These are phyloP conservation scores for Claviceps purpurea DNA, from an alignment of 2,329 filamentous ascomycete genomes.

Conservation along the genomic window DNA sequence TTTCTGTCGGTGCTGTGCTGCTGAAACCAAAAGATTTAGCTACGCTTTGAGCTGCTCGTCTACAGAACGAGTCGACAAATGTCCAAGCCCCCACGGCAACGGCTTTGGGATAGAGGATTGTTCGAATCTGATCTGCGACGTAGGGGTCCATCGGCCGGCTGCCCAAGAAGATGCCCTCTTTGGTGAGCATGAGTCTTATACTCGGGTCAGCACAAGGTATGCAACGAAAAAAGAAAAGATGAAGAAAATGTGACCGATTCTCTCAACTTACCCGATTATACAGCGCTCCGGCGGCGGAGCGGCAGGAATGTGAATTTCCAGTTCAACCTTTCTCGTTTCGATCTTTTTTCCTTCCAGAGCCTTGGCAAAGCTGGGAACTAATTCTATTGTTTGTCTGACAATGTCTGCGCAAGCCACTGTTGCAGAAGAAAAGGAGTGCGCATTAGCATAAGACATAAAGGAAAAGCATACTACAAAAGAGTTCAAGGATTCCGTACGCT, in stretches of 20 bases:
- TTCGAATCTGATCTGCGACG: slow-evolving; percentile 30
- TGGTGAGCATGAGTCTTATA: slow-evolving; percentile 34
- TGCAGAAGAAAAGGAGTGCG: not conserved
- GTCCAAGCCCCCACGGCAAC: slow-evolving; percentile 37
- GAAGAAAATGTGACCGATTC: not conserved
- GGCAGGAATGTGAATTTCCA: slow-evolving; percentile 47
- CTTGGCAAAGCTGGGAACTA: slow-evolving; percentile 26
- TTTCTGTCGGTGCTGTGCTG: slow-evolving; percentile 12
- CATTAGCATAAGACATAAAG: not conserved
- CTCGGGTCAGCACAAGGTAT: slow-evolving; percentile 2
- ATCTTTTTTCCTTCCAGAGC: slow-evolving; percentile 33
- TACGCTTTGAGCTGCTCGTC: slow-evolving; percentile 30
- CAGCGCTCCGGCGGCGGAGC: slow-evolving; percentile 45
- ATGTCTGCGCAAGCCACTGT: slow-evolving; percentile 20
- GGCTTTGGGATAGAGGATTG: slow-evolving; percentile 40
- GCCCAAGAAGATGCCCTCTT: slow-evolving; percentile 34
- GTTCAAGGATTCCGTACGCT: slow-evolving; percentile 21
- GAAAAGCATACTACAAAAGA: not conserved
- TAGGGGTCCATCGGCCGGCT: slow-evolving; percentile 34
- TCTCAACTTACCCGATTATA: slow-evolving; percentile 40
- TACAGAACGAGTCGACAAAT: slow-evolving; percentile 34
- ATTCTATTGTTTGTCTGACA: slow-evolving; percentile 24
- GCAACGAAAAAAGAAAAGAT: not conserved
- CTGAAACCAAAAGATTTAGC: slow-evolving; percentile 32
- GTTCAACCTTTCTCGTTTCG: slow-evolving; percentile 39